Evolutionary conservation across 805 yeast species (phyloP).

Genomic region (Suhomyces xylopsoci): DNA sequence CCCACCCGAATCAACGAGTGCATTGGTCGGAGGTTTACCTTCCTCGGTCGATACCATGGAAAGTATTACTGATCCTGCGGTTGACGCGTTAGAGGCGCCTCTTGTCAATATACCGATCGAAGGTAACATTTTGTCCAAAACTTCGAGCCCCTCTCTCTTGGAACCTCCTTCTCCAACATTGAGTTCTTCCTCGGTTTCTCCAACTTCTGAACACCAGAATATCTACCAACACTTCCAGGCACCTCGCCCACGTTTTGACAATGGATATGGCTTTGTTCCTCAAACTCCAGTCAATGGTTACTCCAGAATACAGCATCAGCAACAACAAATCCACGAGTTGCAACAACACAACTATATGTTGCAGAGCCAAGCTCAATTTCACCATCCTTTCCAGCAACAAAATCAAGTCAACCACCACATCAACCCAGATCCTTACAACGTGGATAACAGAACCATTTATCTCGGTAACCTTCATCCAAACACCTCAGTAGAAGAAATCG

Average conservation of each 20-base stretch:
- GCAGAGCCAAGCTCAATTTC: neutral
- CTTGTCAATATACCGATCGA: neutral
- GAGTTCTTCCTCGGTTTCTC: slow-evolving; percentile 5
- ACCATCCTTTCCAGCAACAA: neutral
- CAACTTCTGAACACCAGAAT: neutral
- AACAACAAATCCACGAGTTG: neutral
- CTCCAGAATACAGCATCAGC: neutral
- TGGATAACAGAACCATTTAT: slow-evolving; percentile 65
- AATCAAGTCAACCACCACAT: slow-evolving; percentile 1
- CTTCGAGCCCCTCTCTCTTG: neutral
- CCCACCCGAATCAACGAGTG: neutral
- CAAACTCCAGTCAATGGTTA: neutral
- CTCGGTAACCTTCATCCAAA: slow-evolving; percentile 63
- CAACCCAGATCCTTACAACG: slow-evolving; percentile 25
- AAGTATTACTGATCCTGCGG: neutral
- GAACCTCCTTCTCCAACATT: slow-evolving; percentile 5
- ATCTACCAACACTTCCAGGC: neutral
- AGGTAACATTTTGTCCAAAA: neutral
- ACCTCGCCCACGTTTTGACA: neutral
- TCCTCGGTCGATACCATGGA: neutral
- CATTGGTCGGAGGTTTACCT: neutral
- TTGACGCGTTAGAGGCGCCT: slow-evolving; percentile 2
- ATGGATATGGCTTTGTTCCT: neutral
- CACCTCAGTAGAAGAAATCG: slow-evolving; percentile 68
- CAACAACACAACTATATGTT: slow-evolving; percentile 2